These are phyloP conservation scores for Carex myosuroides DNA, from an alignment of 176 grass and related monocot genomes.

Conservation along the genomic window DNA sequence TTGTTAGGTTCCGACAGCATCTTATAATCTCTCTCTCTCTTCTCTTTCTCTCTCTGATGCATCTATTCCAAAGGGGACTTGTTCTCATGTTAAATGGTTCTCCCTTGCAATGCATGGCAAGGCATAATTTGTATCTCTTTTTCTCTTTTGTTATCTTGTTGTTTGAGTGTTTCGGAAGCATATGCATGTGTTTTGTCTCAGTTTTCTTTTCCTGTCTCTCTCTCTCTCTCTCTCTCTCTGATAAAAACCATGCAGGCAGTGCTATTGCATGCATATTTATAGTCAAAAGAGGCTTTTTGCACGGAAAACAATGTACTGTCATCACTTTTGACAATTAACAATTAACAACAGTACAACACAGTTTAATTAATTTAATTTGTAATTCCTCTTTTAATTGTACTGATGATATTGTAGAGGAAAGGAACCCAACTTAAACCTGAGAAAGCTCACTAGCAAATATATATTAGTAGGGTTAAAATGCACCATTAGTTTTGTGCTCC, in stretches of 20 bases:
- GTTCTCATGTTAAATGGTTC: slow-evolving; percentile 25
- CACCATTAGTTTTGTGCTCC: too few relatives aligned
- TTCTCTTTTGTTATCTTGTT: slow-evolving; percentile 7
- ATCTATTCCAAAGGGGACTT: slow-evolving; percentile 8
- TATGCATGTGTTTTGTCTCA: slow-evolving; percentile 21
- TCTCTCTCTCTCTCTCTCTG: neutral
- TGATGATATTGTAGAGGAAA: neutral
- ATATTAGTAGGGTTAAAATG: too few relatives aligned
- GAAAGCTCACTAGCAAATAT: neutral
- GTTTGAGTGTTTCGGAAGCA: neutral
- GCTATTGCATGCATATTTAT: neutral
- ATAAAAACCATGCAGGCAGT: neutral
- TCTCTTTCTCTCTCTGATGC: neutral
- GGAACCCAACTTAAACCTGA: neutral
- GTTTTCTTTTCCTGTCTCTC: neutral
- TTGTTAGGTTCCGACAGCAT: slow-evolving; percentile 9
- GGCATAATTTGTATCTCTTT: neutral
- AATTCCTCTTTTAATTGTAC: too few relatives aligned
- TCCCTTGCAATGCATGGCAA: slow-evolving; percentile 21
- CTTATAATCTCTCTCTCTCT: slow-evolving; percentile 9
- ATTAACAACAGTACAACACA: neutral
- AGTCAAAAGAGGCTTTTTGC: slow-evolving; percentile 34
- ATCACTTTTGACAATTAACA: neutral
- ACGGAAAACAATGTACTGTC: slow-evolving; percentile 16
- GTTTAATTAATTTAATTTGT: neutral